Percentiles rank a stretch among this genome's conserved stretches.
phyloP scores from a whole-genome alignment of 164 flowering plant species.

The Magnolia officinalis region DNA sequence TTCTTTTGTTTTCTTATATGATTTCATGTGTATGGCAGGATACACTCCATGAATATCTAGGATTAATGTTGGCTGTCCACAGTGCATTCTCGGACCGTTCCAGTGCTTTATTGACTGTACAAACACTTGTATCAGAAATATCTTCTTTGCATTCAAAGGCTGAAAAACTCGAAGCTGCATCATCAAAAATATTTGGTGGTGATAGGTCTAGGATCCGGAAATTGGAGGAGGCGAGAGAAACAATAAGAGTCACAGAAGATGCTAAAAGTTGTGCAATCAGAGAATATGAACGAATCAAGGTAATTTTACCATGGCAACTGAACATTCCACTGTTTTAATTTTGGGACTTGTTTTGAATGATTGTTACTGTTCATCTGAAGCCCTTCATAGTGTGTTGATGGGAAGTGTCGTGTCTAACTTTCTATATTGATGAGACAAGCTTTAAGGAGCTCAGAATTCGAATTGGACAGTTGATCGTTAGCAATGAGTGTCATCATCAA shows the following conservation, averaged over 20 bases:
- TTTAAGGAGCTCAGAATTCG: too few relatives aligned
- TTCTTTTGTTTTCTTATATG: background rate
- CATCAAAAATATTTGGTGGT: conserved; percentile 86
- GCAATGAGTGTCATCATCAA: too few relatives aligned
- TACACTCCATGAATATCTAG: conserved; percentile 83
- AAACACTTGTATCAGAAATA: conserved; percentile 75
- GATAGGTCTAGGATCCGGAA: conserved; percentile 76
- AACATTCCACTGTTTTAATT: background rate
- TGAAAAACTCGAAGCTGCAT: conserved; percentile 83
- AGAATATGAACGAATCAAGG: conserved; percentile 93
- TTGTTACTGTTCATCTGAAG: too few relatives aligned
- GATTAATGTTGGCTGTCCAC: conserved; percentile 76
- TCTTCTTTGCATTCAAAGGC: conserved; percentile 63
- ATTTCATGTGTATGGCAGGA: conserved; percentile 45
- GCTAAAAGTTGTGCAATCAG: conserved; percentile 70
- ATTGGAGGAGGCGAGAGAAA: conserved; percentile 74
- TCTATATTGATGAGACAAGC: too few relatives aligned
- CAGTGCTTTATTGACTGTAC: conserved; percentile 86
- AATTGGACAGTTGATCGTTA: too few relatives aligned
- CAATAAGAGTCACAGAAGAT: conserved; percentile 71
- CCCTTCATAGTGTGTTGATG: too few relatives aligned
- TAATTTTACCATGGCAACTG: conserved; percentile 17
- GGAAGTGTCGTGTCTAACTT: too few relatives aligned
- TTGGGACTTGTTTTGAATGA: background rate
- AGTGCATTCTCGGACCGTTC: conserved; percentile 85